Conservation (phyloP, 2,329 filamentous ascomycete genomes). For the Alternaria angustiovoidea region DNA sequence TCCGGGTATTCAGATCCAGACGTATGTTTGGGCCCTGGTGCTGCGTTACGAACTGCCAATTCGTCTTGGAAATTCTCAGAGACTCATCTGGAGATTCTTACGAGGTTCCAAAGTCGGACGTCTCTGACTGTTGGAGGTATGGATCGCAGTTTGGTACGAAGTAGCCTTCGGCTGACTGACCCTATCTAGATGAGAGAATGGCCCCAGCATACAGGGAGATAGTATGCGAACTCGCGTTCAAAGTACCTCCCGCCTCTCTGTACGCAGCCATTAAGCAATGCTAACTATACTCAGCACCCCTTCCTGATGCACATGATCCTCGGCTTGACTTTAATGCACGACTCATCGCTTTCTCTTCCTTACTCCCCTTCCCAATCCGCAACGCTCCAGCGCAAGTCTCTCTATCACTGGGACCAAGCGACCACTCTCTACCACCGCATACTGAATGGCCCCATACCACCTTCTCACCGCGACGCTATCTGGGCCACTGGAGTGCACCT, state of each 20-base stretch:
- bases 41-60: neutral
- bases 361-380: constrained; percentile 22
- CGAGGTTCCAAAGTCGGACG: constrained; percentile 56
- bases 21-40: neutral
- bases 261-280: neutral
- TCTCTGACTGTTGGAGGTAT: constrained; percentile 52
- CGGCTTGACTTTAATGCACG: constrained; percentile 63
- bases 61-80: constrained; percentile 28
- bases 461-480: constrained; percentile 55
- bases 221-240: constrained; percentile 51
- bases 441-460: constrained; percentile 49
- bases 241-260: constrained; percentile 43
- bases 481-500: constrained; percentile 60
- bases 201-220: constrained; percentile 49
- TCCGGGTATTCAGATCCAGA: neutral
- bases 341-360: constrained; percentile 52
- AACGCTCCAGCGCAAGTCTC: constrained; percentile 47
- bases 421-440: constrained; percentile 59
- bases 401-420: constrained; percentile 58
- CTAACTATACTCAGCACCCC: constrained; percentile 50
- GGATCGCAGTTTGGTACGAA: neutral
- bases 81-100: constrained; percentile 43
- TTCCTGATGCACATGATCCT: constrained; percentile 65
- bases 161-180: neutral
- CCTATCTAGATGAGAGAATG: constrained; percentile 21